Evolutionary conservation across 2,329 filamentous ascomycete genomes (phyloP), one percentile per base, ranked within the genome.

Genomic region (Stachybotrys chlorohalonatus): DNA sequence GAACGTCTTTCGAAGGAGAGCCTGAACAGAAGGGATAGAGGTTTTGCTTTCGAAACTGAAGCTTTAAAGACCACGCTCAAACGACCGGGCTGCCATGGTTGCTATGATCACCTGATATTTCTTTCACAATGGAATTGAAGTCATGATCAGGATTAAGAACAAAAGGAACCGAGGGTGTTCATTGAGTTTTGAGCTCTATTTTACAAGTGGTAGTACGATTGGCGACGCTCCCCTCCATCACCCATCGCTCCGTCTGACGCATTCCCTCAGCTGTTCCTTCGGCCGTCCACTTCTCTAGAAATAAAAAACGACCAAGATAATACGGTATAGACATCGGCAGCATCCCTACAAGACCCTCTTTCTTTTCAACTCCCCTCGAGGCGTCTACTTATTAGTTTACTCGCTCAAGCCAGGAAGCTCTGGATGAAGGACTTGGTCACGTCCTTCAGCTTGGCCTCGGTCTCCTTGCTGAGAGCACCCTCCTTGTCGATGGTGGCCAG

Each of bases 401-500:
- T 60, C 55, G 64, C 68, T 82, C 82, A 83, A 70, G 73, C 73
- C 60, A 77, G 67, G 84, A 96, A 97, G 84, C 85, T 90, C 89
- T 96, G 95, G 82, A 90, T 95, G 85, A 96, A 97, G 75, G 70
- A 81, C 66, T 67, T 60, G 68, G 90, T 83, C 68, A 89, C 78
- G 57, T 94, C 87, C 82, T 85, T 89, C 70, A 95, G 78, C 80
- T 84, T 89, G 63, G 76, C 79, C 81, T 95, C 94, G 52, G 91
- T 80, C 46, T 96, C 93, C 85, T 96, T 96, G 87, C 89, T 94
- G 73, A 99, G 77, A 61, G 90, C 83, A 75, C 93, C 93, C 84
- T 97, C 91, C 84, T 93, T 94, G 70, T 95, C 91, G 65, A 99
- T 96, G 67, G 84, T 87, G 68, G 85, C 80, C 61, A 96, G 77